Evolutionary conservation across 768 basidiomycete species (phyloP).

Genomic region (Sutorius australiensis): DNA sequence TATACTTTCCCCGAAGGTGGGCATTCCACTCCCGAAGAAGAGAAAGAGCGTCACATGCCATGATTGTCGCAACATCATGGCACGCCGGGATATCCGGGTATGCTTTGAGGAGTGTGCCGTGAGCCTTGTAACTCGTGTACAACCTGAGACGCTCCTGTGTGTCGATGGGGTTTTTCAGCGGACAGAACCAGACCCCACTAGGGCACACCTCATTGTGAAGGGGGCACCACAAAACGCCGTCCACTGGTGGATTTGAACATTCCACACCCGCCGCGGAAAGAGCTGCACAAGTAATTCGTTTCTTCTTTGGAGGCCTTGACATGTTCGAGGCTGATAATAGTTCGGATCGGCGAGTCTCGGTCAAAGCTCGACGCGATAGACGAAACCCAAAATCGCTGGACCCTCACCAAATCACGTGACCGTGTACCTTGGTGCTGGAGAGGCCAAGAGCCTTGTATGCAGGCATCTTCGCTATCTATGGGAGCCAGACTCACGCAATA

Average conservation of each 20-base stretch:
- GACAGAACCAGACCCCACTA: background rate
- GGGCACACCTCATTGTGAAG: slow-evolving; percentile 31
- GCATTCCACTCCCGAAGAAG: slow-evolving; percentile 33
- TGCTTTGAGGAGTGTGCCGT: slow-evolving; percentile 30
- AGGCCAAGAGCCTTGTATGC: too few species aligned
- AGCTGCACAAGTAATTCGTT: slow-evolving; percentile 15
- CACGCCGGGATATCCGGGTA: slow-evolving; percentile 28
- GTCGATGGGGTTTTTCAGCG: background rate
- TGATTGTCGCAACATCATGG: slow-evolving; percentile 22
- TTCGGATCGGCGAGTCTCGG: background rate
- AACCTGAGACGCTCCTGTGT: slow-evolving; percentile 34
- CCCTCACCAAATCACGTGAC: background rate
- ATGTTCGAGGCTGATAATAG: background rate
- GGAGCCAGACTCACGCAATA: background rate
- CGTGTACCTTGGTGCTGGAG: background rate
- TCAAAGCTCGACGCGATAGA: background rate
- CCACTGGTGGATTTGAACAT: slow-evolving; percentile 12
- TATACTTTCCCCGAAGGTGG: slow-evolving; percentile 31
- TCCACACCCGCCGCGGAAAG: slow-evolving; percentile 10
- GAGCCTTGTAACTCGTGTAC: slow-evolving; percentile 35
- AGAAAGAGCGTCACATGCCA: slow-evolving; percentile 29
- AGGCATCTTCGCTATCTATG: background rate
- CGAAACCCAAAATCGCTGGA: background rate
- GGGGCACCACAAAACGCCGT: slow-evolving; percentile 23
- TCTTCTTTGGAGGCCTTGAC: slow-evolving; percentile 8